Evolutionary conservation across 495 filamentous ascomycete genomes (phyloP).

Genomic region (Neurospora hispaniola): DNA sequence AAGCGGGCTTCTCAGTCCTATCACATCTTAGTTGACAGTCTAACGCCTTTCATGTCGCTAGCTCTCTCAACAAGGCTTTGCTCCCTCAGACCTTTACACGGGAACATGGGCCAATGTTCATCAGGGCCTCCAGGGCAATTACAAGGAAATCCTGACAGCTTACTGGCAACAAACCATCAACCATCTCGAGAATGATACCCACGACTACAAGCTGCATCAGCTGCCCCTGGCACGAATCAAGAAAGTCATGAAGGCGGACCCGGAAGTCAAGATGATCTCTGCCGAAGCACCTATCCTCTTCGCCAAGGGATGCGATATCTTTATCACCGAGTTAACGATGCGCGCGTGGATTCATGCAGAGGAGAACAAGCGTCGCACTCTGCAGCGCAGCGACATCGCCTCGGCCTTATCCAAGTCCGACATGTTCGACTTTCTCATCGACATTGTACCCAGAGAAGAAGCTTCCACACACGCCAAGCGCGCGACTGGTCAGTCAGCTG

Average conservation of each 20-base stretch:
- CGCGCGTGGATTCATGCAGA: constrained; percentile 99
- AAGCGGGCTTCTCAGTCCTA: constrained; percentile 1
- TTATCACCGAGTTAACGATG: constrained; percentile 98
- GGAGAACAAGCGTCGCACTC: constrained; percentile 92
- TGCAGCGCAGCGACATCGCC: constrained; percentile 94
- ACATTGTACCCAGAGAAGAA: constrained; percentile 95
- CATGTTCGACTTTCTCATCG: constrained; percentile 99
- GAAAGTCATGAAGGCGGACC: constrained; percentile 99
- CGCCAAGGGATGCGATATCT: constrained; percentile 98
- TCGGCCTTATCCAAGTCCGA: constrained; percentile 92
- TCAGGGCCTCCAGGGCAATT: constrained; percentile 85
- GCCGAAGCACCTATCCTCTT: constrained; percentile 97
- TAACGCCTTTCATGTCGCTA: constrained; percentile 19
- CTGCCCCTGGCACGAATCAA: constrained; percentile 93
- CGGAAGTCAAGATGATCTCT: constrained; percentile 99
- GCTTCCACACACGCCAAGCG: constrained; percentile 76
- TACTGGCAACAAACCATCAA: constrained; percentile 99
- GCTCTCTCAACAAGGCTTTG: constrained; percentile 68
- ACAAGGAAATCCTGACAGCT: constrained; percentile 92
- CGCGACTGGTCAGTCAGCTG: constrained; percentile 27
- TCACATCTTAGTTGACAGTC: constrained; percentile 4
- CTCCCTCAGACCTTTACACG: constrained; percentile 80
- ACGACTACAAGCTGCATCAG: constrained; percentile 97
- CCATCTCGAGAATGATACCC: constrained; percentile 84
- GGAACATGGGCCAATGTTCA: constrained; percentile 96